A percentile compares a stretch with the other conserved stretches of the same genome.
These are phyloP conservation scores for Tricholoma sp. DNA, from an alignment of 768 basidiomycete species.

Conservation along the genomic window DNA sequence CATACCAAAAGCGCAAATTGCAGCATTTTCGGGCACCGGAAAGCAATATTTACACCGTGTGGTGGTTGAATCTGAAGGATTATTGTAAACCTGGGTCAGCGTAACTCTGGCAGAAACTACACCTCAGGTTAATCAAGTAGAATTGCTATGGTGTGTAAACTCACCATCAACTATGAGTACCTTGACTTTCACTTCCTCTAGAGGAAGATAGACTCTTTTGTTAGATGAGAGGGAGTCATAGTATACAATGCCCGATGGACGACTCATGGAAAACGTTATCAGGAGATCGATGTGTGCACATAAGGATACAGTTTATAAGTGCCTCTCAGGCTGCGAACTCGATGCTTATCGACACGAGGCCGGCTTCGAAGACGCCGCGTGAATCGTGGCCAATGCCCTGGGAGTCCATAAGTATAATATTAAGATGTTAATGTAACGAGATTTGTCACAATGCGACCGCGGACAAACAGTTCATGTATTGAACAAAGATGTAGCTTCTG, in stretches of 20 bases:
- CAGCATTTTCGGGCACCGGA: conserved; percentile 51
- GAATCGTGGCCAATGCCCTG: too few relatives aligned
- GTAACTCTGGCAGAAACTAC: conserved; percentile 41
- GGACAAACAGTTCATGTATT: too few relatives aligned
- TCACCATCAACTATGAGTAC: conserved; percentile 41
- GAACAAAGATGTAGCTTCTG: too few relatives aligned
- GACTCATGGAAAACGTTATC: conserved; percentile 10
- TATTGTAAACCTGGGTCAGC: conserved; percentile 36
- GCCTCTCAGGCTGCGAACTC: not conserved
- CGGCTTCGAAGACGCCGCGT: too few relatives aligned
- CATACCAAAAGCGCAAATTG: conserved; percentile 52
- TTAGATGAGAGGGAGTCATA: conserved; percentile 1
- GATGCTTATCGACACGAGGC: conserved; percentile 4
- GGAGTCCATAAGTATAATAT: too few relatives aligned
- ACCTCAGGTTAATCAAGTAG: not conserved
- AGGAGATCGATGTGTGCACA: not conserved
- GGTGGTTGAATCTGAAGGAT: conserved; percentile 32
- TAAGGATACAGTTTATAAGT: not conserved
- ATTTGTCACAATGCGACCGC: too few relatives aligned
- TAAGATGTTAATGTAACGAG: too few relatives aligned
- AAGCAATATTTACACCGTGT: conserved; percentile 50
- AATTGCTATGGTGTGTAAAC: conserved; percentile 4
- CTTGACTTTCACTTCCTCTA: conserved; percentile 37
- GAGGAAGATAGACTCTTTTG: conserved; percentile 23
- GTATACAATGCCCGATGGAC: conserved; percentile 17